Evolutionary conservation across 805 yeast species (phyloP), one percentile per base, ranked within the genome.

Genomic region (Schwanniomyces sp.): DNA sequence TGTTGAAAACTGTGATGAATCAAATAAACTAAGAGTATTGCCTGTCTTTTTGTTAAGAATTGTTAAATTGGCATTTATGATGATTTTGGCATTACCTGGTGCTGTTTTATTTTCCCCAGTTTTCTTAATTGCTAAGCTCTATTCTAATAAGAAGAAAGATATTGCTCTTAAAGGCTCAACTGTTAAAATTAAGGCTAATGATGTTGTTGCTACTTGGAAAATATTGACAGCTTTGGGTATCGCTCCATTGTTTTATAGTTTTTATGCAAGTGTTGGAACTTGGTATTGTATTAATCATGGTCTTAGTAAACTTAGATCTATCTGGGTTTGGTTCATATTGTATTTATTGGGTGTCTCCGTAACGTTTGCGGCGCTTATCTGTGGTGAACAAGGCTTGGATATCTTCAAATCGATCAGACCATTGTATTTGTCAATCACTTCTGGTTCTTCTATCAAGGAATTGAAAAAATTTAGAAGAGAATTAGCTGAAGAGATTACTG

Each of bases 121-220:
- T 1, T 91, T 94, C 58, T 66, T 88, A 27, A 79, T 87, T 14
- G 84, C 96, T 7, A 88, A 88, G 59, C 70, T 69, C 41, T 86
- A 89, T 44, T 88, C 97, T 8, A 78, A 74, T 39, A 74, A 76
- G 49, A 91, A 91, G 66, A 90, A 92, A 28, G 74, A 68, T 48
- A 78, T 81, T 41, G 99, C 98, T 0, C 74, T 94, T 50, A 91
- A 91, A 9, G 85, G 79, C 7, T 91, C 97, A 0, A 79, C 91
- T 0, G 99, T 94, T 18, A 94, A 94, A 64, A 85, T 94, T 50
- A 84, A 84, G 60, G 99, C 96, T 14, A 86, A 84, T 48, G 99
- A 94, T 66, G 97, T 94, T 24, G 80, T 94, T 50, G 98, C 98
- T 1, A 91, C 98, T 1, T 94, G 99, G 99, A 94, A 94, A 67